Percentiles rank a stretch among this genome's conserved stretches.
phyloP scores from a whole-genome alignment of 140 eudicot species.

The Anethum foeniculum region DNA sequence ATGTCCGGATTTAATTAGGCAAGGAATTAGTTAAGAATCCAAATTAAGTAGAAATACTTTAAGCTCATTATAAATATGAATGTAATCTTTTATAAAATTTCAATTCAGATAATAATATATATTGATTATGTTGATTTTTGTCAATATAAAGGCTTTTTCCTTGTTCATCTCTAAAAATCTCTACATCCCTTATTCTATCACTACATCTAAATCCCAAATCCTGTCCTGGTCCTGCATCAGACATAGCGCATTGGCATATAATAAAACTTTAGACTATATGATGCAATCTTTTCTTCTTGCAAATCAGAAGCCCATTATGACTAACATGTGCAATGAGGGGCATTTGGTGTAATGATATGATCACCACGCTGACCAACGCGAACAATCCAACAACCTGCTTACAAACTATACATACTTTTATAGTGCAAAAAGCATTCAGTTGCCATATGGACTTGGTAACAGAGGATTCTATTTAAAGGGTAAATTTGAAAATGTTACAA shows the following conservation, averaged over 20 bases:
- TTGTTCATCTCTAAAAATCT: background rate
- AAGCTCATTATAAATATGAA: background rate
- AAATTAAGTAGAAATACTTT: background rate
- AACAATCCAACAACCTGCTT: background rate
- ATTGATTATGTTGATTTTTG: background rate
- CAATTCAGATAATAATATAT: background rate
- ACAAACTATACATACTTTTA: background rate
- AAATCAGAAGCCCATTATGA: background rate
- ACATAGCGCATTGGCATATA: background rate
- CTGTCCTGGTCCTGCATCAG: background rate
- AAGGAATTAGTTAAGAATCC: background rate
- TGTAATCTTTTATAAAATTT: background rate
- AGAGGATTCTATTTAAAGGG: background rate
- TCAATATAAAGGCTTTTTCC: background rate
- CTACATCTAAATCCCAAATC: background rate
- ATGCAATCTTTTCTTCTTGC: background rate
- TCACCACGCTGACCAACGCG: background rate
- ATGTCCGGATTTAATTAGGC: background rate
- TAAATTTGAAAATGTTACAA: background rate
- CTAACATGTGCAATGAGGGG: background rate
- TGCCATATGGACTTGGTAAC: constrained; percentile 2
- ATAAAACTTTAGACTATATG: background rate
- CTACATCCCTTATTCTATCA: background rate
- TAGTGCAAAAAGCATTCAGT: background rate
- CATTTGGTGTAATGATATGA: background rate